These are phyloP conservation scores for Bimuria novae-zelandiae DNA, from an alignment of 2,329 filamentous ascomycete species.

Conservation along the genomic window DNA sequence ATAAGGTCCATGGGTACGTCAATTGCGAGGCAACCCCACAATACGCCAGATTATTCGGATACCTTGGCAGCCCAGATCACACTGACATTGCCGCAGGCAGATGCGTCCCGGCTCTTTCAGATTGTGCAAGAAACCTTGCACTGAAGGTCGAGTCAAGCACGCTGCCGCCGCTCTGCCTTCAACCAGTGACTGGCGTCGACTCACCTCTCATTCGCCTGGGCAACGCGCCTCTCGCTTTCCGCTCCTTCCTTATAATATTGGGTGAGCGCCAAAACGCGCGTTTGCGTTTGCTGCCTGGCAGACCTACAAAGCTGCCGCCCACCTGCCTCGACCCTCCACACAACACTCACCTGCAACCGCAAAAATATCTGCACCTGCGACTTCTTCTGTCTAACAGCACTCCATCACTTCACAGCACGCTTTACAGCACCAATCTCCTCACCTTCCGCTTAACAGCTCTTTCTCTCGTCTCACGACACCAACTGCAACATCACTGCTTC, in stretches of 20 bases:
- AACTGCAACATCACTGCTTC: neutral
- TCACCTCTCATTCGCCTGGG: too few relatives aligned
- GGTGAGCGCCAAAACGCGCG: neutral
- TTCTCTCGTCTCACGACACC: neutral
- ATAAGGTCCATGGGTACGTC: too few relatives aligned
- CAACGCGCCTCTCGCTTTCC: too few relatives aligned
- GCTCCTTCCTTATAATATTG: too few relatives aligned
- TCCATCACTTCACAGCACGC: too few relatives aligned
- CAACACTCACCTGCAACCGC: neutral
- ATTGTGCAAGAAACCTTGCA: too few relatives aligned
- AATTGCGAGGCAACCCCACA: too few relatives aligned
- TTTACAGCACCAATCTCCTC: neutral
- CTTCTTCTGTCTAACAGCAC: neutral
- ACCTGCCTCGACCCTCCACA: neutral
- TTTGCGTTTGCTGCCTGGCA: neutral
- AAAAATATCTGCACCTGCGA: neutral
- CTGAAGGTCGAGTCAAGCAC: too few relatives aligned
- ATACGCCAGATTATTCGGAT: too few relatives aligned
- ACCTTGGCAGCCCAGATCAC: too few relatives aligned
- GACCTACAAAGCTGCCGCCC: neutral
- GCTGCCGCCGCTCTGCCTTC: neutral
- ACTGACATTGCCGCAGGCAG: too few relatives aligned
- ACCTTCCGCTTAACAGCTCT: neutral
- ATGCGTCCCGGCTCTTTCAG: too few relatives aligned
- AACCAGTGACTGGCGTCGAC: neutral